These are phyloP conservation scores for Platanus orientalis DNA, from an alignment of 164 flowering plant genomes.

Conservation along the genomic window DNA sequence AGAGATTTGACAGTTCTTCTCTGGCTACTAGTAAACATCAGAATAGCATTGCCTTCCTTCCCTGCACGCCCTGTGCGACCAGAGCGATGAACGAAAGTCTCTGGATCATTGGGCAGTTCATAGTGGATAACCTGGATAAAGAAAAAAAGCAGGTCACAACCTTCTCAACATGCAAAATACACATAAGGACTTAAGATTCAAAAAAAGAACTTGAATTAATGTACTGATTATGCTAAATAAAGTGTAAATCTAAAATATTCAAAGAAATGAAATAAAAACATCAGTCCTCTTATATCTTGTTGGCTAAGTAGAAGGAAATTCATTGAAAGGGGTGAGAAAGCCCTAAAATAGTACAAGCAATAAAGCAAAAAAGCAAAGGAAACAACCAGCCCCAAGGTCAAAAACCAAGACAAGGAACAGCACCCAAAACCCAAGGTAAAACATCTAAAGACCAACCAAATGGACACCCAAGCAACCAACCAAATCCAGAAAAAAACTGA, in stretches of 20 bases:
- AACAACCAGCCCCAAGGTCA: no score
- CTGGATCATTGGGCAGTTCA: conserved; percentile 97
- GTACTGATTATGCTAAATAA: no score
- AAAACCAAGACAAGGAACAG: no score
- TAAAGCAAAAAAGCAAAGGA: no score
- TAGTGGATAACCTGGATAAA: conserved; percentile 79
- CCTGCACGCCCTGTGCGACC: conserved; percentile 99
- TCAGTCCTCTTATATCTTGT: background rate
- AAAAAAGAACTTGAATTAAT: background rate
- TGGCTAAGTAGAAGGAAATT: no score
- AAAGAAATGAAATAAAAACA: background rate
- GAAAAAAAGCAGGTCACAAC: conserved; percentile 1
- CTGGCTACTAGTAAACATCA: conserved; percentile 81
- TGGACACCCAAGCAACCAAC: no score
- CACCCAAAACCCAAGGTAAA: no score
- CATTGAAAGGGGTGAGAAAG: no score
- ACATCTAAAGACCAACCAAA: no score
- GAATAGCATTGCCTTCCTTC: conserved; percentile 81
- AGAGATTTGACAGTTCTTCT: conserved; percentile 77
- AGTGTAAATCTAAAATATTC: background rate
- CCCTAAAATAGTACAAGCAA: no score
- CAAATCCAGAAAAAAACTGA: no score
- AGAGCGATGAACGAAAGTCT: conserved; percentile 98
- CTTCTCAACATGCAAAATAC: conserved; percentile 7
- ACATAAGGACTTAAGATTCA: background rate